phyloP scores from a whole-genome alignment of 805 yeast species.

The Myxozyma melibiosi region DNA sequence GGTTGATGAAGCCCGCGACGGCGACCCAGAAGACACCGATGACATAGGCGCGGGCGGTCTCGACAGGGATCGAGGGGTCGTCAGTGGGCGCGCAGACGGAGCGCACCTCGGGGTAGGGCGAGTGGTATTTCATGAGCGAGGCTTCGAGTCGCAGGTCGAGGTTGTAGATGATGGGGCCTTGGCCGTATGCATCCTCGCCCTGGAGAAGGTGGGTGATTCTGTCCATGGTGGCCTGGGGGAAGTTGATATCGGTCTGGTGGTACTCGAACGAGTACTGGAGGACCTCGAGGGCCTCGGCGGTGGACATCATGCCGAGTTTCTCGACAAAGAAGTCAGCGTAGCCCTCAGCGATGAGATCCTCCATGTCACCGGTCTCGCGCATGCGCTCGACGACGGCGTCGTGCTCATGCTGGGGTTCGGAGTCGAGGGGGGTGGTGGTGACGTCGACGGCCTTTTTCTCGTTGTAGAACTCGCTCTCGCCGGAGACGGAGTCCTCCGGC shows the following conservation, averaged over 20 bases:
- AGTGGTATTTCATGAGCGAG: slow-evolving; percentile 47
- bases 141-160: slow-evolving; percentile 50
- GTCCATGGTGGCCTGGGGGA: slow-evolving; percentile 45
- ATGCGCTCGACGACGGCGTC: slow-evolving; percentile 24
- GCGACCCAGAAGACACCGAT: slow-evolving; percentile 56
- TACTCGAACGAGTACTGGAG: slow-evolving; percentile 45
- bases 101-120: slow-evolving; percentile 63
- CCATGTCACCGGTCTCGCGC: slow-evolving; percentile 31
- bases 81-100: slow-evolving; percentile 41
- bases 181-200: slow-evolving; percentile 37
- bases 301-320: slow-evolving; percentile 44
- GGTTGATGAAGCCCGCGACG: slow-evolving; percentile 59
- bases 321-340: slow-evolving; percentile 47
- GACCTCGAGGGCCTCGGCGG: slow-evolving; percentile 45
- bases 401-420: slow-evolving; percentile 2
- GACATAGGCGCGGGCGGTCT: slow-evolving; percentile 58
- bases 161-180: slow-evolving; percentile 23
- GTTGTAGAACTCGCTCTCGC: slow-evolving; percentile 4
- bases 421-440: not conserved
- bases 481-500: not conserved
- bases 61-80: slow-evolving; percentile 51
- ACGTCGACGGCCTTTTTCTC: slow-evolving; percentile 11
- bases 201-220: slow-evolving; percentile 40
- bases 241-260: slow-evolving; percentile 51
- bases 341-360: slow-evolving; percentile 22